Base-by-base conservation (phyloP, 2,329 filamentous ascomycete species). In the Bisporella sp. region DNA sequence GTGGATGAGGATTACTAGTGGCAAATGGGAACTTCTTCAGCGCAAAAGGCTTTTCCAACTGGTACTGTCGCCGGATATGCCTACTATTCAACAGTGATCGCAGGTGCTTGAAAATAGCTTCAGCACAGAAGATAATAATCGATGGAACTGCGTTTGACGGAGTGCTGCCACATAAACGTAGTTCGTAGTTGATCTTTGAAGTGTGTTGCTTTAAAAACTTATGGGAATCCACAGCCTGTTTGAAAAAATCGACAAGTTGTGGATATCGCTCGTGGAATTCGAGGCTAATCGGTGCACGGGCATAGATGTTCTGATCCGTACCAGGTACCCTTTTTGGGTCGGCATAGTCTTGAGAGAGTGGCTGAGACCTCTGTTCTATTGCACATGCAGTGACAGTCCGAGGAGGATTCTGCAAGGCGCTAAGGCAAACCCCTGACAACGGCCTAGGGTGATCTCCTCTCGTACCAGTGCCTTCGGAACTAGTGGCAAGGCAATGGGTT, bases 211-310 rank as follows among this genome's bases (percentile, higher is more conserved):
- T 39, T 13, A 39, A 13, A 39, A 39, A 9, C 13, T 39, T 39
- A 13, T 39, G 35, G 35, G 13, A 31, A 45, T 50, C 48, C 21
- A 50, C 48, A 45, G 48, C 48, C 21, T 45, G 48, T 30, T 50
- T 50, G 33, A 50, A 50, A 35, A 50, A 46, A 45, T 50, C 32
- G 33, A 50, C 48, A 4, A 50, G 31, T 40, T 45, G 41, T 29
- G 42, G 41, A 50, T 45, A 50, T 30, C 48, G 41, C 41, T 50
- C 42, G 2, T 50, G 41, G 42, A 39, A 45, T 40, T 46, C 42
- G 31, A 33, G 31, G 7, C 32, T 32, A 31, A 50, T 46, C 13
- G 30, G 42, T 45, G 48, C 48, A 41, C 31, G 21, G 7, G 48
- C 35, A 21, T 50, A 50, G n/a, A 50, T 50, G 31, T 45, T 39